phyloP scores from a whole-genome alignment of 495 filamentous ascomycete species.

The Bathelium albidoporum region DNA sequence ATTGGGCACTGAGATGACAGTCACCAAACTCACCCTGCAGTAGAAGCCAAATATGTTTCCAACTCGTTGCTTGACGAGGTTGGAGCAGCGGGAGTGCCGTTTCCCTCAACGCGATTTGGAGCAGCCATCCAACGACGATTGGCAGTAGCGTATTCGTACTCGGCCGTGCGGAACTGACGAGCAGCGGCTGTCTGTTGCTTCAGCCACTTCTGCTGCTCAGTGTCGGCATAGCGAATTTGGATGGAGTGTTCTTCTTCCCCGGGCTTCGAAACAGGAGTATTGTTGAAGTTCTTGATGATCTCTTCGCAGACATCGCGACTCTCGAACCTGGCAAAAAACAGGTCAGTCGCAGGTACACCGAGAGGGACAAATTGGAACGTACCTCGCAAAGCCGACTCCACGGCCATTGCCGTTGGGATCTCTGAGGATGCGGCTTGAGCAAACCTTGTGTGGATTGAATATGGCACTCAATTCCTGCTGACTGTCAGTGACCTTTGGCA shows the following conservation, averaged over 20 bases:
- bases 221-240: constrained; percentile 94
- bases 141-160: constrained; percentile 64
- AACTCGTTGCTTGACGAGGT: constrained; percentile 6
- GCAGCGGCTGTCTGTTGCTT: constrained; percentile 90
- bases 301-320: constrained; percentile 76
- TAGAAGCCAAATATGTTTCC: constrained; percentile 3
- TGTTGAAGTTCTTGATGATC: constrained; percentile 75
- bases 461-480: constrained; percentile 60
- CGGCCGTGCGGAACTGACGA: constrained; percentile 84
- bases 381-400: constrained; percentile 96
- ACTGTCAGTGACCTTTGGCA: constrained; percentile 17
- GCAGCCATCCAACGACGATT: constrained; percentile 35
- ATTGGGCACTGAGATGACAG: neutral
- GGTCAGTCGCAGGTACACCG: too few species aligned
- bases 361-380: constrained; percentile 28
- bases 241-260: constrained; percentile 67
- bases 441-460: constrained; percentile 72
- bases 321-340: constrained; percentile 69
- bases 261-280: constrained; percentile 44
- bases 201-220: constrained; percentile 86
- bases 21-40: neutral
- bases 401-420: constrained; percentile 83
- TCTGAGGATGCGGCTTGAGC: constrained; percentile 86
- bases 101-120: constrained; percentile 31
- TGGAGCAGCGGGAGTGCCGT: neutral